Base-by-base conservation (phyloP, 1,139 yeast species). In the Hanseniaspora gamundiae region DNA sequence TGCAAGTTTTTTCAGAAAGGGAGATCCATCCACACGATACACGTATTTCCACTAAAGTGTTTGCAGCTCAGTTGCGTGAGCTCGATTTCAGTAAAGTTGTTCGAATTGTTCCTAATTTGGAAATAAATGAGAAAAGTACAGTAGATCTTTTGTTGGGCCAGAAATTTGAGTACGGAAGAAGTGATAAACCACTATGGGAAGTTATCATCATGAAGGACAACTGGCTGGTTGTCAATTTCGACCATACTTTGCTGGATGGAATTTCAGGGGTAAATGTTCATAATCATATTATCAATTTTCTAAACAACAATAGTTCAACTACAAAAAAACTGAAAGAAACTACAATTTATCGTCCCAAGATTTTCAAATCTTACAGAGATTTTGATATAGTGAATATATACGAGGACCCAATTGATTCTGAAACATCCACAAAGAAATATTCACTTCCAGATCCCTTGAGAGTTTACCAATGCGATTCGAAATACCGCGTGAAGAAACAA, bases 201-300 rank as follows among this genome's bases (percentile, higher is more conserved):
- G 28, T 36, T 13, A 9, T 20, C n/a, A 24, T 36, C 11, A n/a
- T 36, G 39, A 36, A 36, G 14, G 39, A 36, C 28, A 36, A 36
- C 16, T 36, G 39, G 39, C 9, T 44, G n/a, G 40, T 44, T 2
- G 38, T 44, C 16, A 41, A 35, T 28, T 44, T 38, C 35, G 46
- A 42, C 5, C 46, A 44, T n/a, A 26, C 36, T 11, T 44, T 44
- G 7, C 35, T 38, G 11, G 46, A 44, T 29, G 46, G 46, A 5
- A 41, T 44, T 19, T 44, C 46, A 9, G 43, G 42, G 6, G 33
- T 33, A 6, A 38, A 13, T 11, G 26, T 40, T 22, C 29, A 40
- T 10, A 31, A 38, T 11, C 11, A 40, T 7, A 17, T 43, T 6
- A 11, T 43, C 4, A 19, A 26, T 17, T 31, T 20, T 13, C 13